Conservation (phyloP, 257 asterid genomes). For the Euphrasia confusa region DNA sequence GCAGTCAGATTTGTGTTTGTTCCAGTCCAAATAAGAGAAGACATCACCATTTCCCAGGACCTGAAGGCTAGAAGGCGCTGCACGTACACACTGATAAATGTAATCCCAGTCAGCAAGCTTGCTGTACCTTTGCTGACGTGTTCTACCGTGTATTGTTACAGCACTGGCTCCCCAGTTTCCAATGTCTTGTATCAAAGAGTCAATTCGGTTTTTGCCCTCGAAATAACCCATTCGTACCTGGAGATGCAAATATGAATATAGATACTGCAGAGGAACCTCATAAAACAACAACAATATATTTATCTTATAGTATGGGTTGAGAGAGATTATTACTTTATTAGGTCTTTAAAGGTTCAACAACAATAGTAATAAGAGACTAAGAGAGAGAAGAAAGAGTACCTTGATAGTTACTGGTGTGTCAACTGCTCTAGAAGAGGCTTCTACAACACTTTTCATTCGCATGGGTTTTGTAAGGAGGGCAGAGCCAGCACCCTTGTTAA, state of each 20-base stretch:
- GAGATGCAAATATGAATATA: constrained; percentile 27
- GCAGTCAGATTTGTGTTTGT: constrained; percentile 60
- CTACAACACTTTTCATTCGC: constrained; percentile 81
- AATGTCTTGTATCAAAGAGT: constrained; percentile 71
- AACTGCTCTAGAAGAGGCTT: constrained; percentile 71
- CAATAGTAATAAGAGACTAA: not conserved
- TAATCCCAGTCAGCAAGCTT: constrained; percentile 95
- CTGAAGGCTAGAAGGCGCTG: constrained; percentile 63
- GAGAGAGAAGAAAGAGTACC: constrained; percentile 33
- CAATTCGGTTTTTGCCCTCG: constrained; percentile 91
- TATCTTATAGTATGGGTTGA: not conserved
- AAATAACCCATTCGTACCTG: constrained; percentile 90
- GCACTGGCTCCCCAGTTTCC: constrained; percentile 91
- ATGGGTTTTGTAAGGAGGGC: constrained; percentile 80
- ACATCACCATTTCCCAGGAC: constrained; percentile 95
- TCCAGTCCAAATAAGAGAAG: constrained; percentile 85
- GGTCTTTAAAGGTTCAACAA: constrained; percentile 16
- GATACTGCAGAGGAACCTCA: constrained; percentile 5
- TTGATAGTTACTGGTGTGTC: constrained; percentile 73
- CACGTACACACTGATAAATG: constrained; percentile 55
- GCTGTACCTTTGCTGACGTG: constrained; percentile 92
- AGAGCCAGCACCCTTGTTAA: constrained; percentile 94
- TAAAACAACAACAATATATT: not conserved
- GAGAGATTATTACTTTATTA: constrained; percentile 7
- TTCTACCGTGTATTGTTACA: constrained; percentile 89